Evolutionary conservation across 495 filamentous ascomycete species (phyloP).

Genomic region (Penicillium silybi): DNA sequence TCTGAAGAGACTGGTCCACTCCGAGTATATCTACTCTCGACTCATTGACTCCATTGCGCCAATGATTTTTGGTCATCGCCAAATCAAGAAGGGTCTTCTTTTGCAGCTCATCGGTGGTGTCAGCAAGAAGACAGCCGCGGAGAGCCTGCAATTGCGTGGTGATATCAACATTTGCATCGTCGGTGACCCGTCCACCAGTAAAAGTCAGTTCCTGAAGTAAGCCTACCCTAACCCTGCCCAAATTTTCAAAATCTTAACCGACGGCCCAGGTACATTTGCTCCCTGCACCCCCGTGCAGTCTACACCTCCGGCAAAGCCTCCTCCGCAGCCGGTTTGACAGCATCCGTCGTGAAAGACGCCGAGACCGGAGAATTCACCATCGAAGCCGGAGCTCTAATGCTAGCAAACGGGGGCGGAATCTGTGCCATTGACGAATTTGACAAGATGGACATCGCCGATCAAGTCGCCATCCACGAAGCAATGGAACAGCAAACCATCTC

Average conservation of each 20-base stretch:
- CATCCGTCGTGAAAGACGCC: constrained; percentile 95
- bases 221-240: constrained; percentile 8
- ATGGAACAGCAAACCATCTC: constrained; percentile 99
- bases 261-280: constrained; percentile 70
- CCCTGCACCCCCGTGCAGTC: constrained; percentile 89
- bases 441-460: constrained; percentile 98
- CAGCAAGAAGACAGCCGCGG: constrained; percentile 72
- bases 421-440: constrained; percentile 99
- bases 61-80: constrained; percentile 94
- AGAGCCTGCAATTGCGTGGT: constrained; percentile 90
- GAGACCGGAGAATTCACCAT: constrained; percentile 99
- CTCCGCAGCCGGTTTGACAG: constrained; percentile 94
- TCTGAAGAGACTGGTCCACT: constrained; percentile 87
- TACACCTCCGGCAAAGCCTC: constrained; percentile 99
- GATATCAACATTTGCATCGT: constrained; percentile 99
- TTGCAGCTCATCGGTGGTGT: constrained; percentile 93
- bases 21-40: constrained; percentile 89
- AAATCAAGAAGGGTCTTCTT: constrained; percentile 95
- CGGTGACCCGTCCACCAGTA: constrained; percentile 95
- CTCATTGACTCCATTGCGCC: constrained; percentile 94
- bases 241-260: background rate
- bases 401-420: constrained; percentile 75
- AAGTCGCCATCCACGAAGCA: constrained; percentile 99
- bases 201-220: constrained; percentile 94
- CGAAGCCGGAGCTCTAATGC: constrained; percentile 96